Conservation (phyloP, 306 rosid genomes). For the Albizia julibrissin region DNA sequence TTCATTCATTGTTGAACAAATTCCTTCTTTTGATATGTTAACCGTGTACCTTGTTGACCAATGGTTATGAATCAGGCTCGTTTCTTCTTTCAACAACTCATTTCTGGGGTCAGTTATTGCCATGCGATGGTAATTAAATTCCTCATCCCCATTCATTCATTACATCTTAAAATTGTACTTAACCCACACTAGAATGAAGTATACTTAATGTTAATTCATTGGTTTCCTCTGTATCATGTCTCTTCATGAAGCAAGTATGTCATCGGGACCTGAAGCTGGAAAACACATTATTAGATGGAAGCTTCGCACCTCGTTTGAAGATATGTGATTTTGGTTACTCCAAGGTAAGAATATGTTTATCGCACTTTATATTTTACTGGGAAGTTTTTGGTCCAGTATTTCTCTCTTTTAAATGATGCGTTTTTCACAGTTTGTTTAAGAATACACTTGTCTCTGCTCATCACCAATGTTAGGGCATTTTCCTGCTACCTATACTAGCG, state of each 20-base stretch:
- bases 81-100: slow-evolving; percentile 95
- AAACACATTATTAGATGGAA: slow-evolving; percentile 93
- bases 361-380: slow-evolving; percentile 4
- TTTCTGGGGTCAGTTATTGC: slow-evolving; percentile 93
- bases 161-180: not conserved
- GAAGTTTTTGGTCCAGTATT: slow-evolving; percentile 25
- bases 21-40: slow-evolving; percentile 2
- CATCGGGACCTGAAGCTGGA: slow-evolving; percentile 96
- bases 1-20: not conserved
- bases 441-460: not conserved
- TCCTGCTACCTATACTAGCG: not conserved
- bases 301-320: slow-evolving; percentile 79
- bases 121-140: slow-evolving; percentile 78
- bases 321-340: slow-evolving; percentile 98
- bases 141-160: not conserved
- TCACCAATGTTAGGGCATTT: not conserved
- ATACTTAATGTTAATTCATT: slow-evolving; percentile 10
- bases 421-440: slow-evolving; percentile 12
- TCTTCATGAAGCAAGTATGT: slow-evolving; percentile 83
- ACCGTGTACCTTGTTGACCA: slow-evolving; percentile 16
- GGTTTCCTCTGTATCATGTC: slow-evolving; percentile 20
- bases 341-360: slow-evolving; percentile 53
- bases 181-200: slow-evolving; percentile 9
- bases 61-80: slow-evolving; percentile 71
- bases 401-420: slow-evolving; percentile 15